These are phyloP conservation scores for Podospora comata DNA, from an alignment of 495 filamentous ascomycete genomes.

Conservation along the genomic window DNA sequence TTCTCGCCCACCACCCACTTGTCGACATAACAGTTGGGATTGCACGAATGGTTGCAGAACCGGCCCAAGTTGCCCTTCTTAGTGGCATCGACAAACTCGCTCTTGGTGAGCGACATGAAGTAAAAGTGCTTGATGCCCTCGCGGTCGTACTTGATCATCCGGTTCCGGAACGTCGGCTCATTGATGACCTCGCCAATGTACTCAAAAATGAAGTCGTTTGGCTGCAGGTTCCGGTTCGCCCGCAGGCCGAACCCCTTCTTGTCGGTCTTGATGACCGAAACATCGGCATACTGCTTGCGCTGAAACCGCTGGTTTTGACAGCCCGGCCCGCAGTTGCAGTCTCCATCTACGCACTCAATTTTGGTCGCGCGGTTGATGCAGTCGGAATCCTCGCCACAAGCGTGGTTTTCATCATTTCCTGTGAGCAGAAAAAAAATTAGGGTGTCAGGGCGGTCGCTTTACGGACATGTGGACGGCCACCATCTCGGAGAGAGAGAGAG, in stretches of 20 bases:
- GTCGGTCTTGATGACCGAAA: constrained; percentile 93
- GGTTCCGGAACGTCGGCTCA: constrained; percentile 78
- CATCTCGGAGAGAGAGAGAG: not conserved
- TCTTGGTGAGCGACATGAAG: constrained; percentile 98
- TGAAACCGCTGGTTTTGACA: constrained; percentile 98
- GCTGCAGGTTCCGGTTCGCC: constrained; percentile 68
- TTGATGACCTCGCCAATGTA: constrained; percentile 99
- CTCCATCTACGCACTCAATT: constrained; percentile 84
- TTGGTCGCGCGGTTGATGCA: constrained; percentile 98
- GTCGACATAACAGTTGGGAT: constrained; percentile 98
- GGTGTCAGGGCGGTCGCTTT: constrained; percentile 20
- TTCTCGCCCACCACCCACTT: constrained; percentile 99
- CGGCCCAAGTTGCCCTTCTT: constrained; percentile 94
- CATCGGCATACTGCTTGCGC: constrained; percentile 80
- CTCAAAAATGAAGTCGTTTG: constrained; percentile 92
- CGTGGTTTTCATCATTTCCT: constrained; percentile 74
- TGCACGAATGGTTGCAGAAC: constrained; percentile 99
- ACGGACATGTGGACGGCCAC: constrained; percentile 13
- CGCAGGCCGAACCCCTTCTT: constrained; percentile 95
- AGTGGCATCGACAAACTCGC: constrained; percentile 96
- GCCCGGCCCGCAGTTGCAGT: constrained; percentile 78
- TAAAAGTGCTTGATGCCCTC: constrained; percentile 99
- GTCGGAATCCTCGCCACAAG: constrained; percentile 94
- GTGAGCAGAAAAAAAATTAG: constrained; percentile 18
- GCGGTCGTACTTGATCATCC: constrained; percentile 87